Conservation (phyloP, 331 rosid species). For the Erythrophleum ivorense region DNA sequence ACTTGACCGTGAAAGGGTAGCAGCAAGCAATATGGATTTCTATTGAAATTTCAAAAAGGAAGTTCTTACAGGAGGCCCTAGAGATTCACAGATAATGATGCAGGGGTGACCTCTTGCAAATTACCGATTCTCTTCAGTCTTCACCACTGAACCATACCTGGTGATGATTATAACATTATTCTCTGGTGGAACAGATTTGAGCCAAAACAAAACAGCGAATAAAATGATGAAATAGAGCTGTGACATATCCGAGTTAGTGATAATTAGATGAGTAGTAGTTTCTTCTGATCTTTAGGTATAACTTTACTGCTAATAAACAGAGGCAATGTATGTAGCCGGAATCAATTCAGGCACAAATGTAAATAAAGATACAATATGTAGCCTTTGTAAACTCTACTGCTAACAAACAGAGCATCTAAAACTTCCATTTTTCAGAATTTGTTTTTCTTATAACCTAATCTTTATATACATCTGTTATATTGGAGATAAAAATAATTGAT, state of each 20-base stretch:
- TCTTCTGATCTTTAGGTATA: slow-evolving; percentile 4
- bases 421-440: too few relatives aligned
- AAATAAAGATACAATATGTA: background rate
- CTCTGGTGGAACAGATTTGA: slow-evolving; percentile 22
- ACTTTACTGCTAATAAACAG: too few relatives aligned
- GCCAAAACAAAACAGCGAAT: background rate
- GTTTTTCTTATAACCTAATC: too few relatives aligned
- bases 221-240: background rate
- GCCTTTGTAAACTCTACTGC: slow-evolving; percentile 8
- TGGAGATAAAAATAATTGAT: too few relatives aligned
- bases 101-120: background rate
- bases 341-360: too few relatives aligned
- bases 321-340: too few relatives aligned
- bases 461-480: too few relatives aligned
- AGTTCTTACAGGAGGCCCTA: background rate
- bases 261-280: slow-evolving; percentile 15
- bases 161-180: too few relatives aligned
- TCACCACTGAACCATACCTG: too few relatives aligned
- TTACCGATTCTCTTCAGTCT: too few relatives aligned
- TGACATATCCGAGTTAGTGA: background rate
- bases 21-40: background rate
- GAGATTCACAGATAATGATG: slow-evolving; percentile 1
- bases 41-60: slow-evolving; percentile 29
- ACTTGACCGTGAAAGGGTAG: slow-evolving; percentile 34
- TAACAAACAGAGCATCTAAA: background rate